Base-by-base conservation (phyloP, 495 filamentous ascomycete species). In the Penicillium antarcticum region DNA sequence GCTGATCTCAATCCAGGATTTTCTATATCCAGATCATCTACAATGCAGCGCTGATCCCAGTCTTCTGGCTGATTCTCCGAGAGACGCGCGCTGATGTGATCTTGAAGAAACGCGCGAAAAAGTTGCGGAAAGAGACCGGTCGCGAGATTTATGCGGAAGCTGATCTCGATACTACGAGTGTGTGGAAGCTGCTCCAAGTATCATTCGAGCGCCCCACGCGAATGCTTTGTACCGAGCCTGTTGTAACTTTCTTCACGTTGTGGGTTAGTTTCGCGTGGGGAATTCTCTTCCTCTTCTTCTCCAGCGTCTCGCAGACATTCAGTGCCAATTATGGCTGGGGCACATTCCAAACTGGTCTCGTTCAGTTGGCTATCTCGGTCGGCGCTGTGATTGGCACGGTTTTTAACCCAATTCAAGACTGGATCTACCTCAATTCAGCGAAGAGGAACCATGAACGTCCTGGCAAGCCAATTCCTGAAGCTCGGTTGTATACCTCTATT, bases 41-140 rank as follows among this genome's bases (percentile, higher is more conserved):
- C 51, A 75, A 77, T 55, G 68, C 67, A 2, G 68, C 58, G 6
- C 50, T 75, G 4, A 48, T 75, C 8, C 75, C 74, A 0, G 21
- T 77, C 12, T 69, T 80, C 58, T 70, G 53, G 55, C 32, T 80
- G 10, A 57, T 72, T n/a, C 62, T 81, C 12, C 44, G 53, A 2
- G 77, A 80, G 49, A 78, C 72, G 12, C 71, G 75, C 10, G 52
- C 56, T 1, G 62, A 65, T 34, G 70, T 72, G 3, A 83, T 91
- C 48, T 78, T 91, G 5, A 74, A 76, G 1, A 60, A 68, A 6
- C 78, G 86, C 11, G 87, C 87, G 9, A 77, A 74, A 50, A 84
- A 83, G 56, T 66, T 90, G 19, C 76, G 87, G n/a, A 68, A 77
- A 32, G 62, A 80, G 40, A 89, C 86, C 1, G 83, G 84, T 5